Evolutionary conservation across 371 early-diverging fungal species (phyloP).

Genomic region (Funneliformis caledonium): DNA sequence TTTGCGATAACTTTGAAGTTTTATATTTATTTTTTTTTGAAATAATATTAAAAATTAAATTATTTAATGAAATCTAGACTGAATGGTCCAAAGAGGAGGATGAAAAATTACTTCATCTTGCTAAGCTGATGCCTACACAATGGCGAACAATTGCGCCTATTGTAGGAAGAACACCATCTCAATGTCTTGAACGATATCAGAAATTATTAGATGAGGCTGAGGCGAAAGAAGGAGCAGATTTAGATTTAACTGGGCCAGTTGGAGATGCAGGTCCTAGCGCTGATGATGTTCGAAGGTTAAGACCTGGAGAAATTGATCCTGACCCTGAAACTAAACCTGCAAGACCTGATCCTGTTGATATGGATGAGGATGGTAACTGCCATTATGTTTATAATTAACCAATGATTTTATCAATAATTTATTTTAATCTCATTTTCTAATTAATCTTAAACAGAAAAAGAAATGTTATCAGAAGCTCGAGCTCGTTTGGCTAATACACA

Average conservation of each 20-base stretch:
- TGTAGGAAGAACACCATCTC: constrained; percentile 97
- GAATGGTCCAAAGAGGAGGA: constrained; percentile 99
- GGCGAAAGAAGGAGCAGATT: constrained; percentile 64
- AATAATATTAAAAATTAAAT: neutral
- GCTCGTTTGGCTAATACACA: constrained; percentile 98
- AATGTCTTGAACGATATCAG: constrained; percentile 96
- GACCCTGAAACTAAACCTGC: constrained; percentile 97
- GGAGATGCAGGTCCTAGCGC: constrained; percentile 81
- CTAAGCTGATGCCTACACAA: constrained; percentile 98
- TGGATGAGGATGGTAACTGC: constrained; percentile 90
- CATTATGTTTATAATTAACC: neutral
- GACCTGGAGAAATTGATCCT: constrained; percentile 97
- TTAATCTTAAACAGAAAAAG: constrained; percentile 75
- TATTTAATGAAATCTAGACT: constrained; percentile 57
- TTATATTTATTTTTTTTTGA: neutral
- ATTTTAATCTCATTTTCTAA: neutral
- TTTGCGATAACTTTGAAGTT: neutral
- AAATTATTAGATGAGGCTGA: constrained; percentile 95
- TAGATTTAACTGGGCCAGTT: constrained; percentile 68
- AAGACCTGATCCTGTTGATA: constrained; percentile 97
- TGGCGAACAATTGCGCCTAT: constrained; percentile 99
- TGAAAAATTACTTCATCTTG: constrained; percentile 95
- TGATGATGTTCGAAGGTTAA: constrained; percentile 77
- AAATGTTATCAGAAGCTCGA: constrained; percentile 97
- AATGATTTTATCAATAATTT: neutral